These are phyloP conservation scores for Cyclotella choctawhatcheeana DNA, from an alignment of 108 stramenopile species.

Conservation along the genomic window DNA sequence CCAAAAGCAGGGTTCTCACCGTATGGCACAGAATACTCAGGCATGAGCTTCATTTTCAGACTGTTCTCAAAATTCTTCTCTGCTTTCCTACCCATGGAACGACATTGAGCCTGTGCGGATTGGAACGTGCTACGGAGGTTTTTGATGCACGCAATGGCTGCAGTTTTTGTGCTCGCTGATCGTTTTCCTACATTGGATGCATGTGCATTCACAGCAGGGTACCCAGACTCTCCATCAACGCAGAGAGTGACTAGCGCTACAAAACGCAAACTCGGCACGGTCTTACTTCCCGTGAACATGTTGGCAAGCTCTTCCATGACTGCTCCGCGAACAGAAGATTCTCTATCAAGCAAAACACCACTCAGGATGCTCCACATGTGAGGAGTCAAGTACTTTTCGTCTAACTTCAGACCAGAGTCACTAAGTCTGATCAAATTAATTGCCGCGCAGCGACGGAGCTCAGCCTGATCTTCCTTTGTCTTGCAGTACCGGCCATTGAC, in stretches of 20 bases:
- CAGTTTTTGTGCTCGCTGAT: slow-evolving; percentile 50
- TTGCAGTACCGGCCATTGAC: slow-evolving; percentile 56
- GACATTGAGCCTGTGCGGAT: slow-evolving; percentile 55
- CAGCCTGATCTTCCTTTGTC: slow-evolving; percentile 58
- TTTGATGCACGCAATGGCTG: slow-evolving; percentile 60
- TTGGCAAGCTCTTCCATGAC: slow-evolving; percentile 69
- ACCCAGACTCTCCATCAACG: slow-evolving; percentile 64
- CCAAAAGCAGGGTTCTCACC: no score
- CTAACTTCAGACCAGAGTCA: slow-evolving; percentile 67
- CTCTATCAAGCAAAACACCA: slow-evolving; percentile 63
- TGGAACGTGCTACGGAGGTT: slow-evolving; percentile 70
- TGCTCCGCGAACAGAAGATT: slow-evolving; percentile 58
- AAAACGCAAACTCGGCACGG: slow-evolving; percentile 74
- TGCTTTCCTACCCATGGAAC: slow-evolving; percentile 65
- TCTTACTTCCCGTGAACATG: slow-evolving; percentile 74
- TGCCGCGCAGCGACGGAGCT: slow-evolving; percentile 76
- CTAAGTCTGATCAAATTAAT: slow-evolving; percentile 77
- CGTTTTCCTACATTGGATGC: slow-evolving; percentile 74
- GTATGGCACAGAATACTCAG: slow-evolving; percentile 84
- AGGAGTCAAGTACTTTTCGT: slow-evolving; percentile 59
- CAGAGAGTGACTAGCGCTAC: slow-evolving; percentile 73
- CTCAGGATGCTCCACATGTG: slow-evolving; percentile 72
- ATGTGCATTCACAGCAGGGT: slow-evolving; percentile 61
- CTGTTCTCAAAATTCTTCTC: slow-evolving; percentile 70
- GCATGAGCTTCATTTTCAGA: slow-evolving; percentile 80